These are phyloP conservation scores for Chalaropsis ovoidea DNA, from an alignment of 2,329 filamentous ascomycete genomes.

Conservation along the genomic window DNA sequence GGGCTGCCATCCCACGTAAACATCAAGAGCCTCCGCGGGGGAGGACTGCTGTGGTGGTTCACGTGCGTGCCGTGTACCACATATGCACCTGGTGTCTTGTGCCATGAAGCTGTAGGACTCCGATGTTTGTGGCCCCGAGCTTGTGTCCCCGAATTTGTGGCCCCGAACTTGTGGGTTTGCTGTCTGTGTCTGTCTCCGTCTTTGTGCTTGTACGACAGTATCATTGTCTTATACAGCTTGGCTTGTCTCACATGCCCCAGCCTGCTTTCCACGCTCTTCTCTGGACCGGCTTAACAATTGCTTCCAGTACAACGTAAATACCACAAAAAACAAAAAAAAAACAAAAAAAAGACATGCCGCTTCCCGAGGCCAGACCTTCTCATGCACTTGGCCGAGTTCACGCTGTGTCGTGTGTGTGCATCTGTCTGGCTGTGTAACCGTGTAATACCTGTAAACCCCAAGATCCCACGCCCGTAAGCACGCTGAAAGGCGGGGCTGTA, in stretches of 20 bases:
- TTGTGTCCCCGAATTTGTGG: neutral
- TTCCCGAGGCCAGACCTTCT: neutral
- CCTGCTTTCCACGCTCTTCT: no score
- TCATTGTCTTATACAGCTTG: no score
- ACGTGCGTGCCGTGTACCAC: no score
- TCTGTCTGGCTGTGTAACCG: neutral
- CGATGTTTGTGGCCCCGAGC: neutral
- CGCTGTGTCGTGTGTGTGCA: no score
- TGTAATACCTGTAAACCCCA: neutral
- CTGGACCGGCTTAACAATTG: no score
- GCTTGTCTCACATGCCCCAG: no score
- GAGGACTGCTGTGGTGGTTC: no score
- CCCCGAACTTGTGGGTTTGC: neutral
- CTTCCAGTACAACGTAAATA: neutral
- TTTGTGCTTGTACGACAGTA: neutral
- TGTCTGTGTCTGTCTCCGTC: neutral
- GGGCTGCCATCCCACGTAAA: neutral
- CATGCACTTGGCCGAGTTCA: neutral
- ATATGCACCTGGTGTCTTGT: neutral
- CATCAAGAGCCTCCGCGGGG: neutral
- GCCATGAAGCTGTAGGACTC: neutral
- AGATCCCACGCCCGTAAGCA: neutral
- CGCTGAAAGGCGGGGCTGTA: neutral
- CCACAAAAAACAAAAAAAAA: neutral
- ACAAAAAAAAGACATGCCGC: neutral